phyloP scores from a whole-genome alignment of 2,329 filamentous ascomycete genomes.

The Myriosclerotinia curreyana region DNA sequence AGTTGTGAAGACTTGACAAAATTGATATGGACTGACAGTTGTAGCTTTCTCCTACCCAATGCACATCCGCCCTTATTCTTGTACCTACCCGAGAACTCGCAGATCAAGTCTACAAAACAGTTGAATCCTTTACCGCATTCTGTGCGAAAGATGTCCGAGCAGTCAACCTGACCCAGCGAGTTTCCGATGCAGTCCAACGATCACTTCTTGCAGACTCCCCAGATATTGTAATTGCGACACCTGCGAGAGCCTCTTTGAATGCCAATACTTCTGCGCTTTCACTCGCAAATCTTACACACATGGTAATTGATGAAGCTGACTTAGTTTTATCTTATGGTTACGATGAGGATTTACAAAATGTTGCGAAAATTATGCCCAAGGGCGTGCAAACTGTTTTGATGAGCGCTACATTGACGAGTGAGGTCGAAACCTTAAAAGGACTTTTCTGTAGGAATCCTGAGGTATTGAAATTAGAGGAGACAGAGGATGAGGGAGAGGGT shows the following conservation, averaged over 20 bases:
- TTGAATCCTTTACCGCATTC: conserved; percentile 74
- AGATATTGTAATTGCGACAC: conserved; percentile 88
- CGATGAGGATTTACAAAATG: conserved; percentile 78
- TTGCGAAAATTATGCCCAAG: conserved; percentile 75
- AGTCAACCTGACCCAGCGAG: conserved; percentile 85
- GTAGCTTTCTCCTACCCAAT: conserved; percentile 50
- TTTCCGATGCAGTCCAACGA: conserved; percentile 83
- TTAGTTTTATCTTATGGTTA: conserved; percentile 92
- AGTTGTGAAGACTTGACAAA: background rate
- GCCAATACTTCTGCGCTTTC: conserved; percentile 70
- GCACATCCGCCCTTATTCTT: conserved; percentile 76
- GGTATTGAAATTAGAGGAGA: conserved; percentile 77
- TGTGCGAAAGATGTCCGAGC: conserved; percentile 80
- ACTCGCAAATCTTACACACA: conserved; percentile 63
- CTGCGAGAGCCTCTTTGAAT: conserved; percentile 76
- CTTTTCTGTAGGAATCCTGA: conserved; percentile 82
- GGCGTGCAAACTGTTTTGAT: conserved; percentile 89
- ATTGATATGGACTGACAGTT: conserved; percentile 25
- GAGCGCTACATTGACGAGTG: conserved; percentile 86
- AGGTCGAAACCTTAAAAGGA: conserved; percentile 79
- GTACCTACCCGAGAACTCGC: conserved; percentile 94
- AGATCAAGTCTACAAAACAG: conserved; percentile 79
- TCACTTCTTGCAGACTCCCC: conserved; percentile 82
- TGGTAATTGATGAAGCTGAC: conserved; percentile 94
- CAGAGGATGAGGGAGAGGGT: conserved; percentile 70